Conservation (phyloP, 192 early-diverging fungal species). For the Gaertneriomyces semiglobifer region DNA sequence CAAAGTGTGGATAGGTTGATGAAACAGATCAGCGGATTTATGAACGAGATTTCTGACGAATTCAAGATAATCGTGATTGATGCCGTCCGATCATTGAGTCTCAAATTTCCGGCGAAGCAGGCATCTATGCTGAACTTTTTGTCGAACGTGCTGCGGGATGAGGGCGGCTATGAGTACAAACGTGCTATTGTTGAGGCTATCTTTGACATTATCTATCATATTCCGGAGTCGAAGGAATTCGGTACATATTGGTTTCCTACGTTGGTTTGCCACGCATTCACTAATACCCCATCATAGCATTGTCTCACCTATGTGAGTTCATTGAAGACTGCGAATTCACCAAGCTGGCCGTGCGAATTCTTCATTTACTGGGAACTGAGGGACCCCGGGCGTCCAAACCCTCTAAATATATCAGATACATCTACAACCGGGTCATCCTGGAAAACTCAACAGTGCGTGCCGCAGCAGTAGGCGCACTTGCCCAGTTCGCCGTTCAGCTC, state of each 20-base stretch:
- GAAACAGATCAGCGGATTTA: slow-evolving; percentile 98
- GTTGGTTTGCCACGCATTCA: neutral
- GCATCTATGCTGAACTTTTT: slow-evolving; percentile 89
- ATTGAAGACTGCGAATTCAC: slow-evolving; percentile 99
- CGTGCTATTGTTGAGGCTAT: slow-evolving; percentile 95
- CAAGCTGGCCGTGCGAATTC: slow-evolving; percentile 94
- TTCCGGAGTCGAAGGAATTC: slow-evolving; percentile 90
- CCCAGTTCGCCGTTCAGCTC: slow-evolving; percentile 84
- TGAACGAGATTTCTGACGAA: slow-evolving; percentile 97
- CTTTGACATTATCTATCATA: slow-evolving; percentile 89
- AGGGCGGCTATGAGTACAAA: slow-evolving; percentile 98
- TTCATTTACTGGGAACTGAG: slow-evolving; percentile 91
- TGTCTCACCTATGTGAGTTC: slow-evolving; percentile 96
- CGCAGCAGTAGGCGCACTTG: slow-evolving; percentile 92
- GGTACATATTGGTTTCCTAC: slow-evolving; percentile 41
- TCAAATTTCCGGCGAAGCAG: slow-evolving; percentile 97
- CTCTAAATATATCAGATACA: slow-evolving; percentile 96
- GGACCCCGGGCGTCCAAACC: slow-evolving; percentile 90
- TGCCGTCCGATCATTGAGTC: slow-evolving; percentile 90
- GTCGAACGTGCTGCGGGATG: slow-evolving; percentile 88
- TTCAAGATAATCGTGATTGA: slow-evolving; percentile 99
- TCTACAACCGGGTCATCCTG: slow-evolving; percentile 98
- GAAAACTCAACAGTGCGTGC: slow-evolving; percentile 95
- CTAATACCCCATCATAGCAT: slow-evolving; percentile 46
- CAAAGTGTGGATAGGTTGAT: slow-evolving; percentile 95